phyloP scores from a whole-genome alignment of 257 asterid genomes.

The Scutellaria galericulata region DNA sequence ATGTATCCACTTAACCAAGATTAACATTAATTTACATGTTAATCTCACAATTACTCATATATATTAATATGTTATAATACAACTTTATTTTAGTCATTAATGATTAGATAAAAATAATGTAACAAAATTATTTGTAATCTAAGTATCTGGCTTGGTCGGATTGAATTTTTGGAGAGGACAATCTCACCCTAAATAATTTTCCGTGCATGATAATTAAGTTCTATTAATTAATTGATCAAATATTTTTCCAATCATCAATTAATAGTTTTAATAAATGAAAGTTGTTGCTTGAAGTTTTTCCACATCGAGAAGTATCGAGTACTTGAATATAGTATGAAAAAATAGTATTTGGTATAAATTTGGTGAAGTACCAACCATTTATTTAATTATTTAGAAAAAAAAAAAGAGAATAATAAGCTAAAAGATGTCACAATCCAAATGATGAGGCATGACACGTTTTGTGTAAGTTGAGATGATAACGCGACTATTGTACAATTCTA shows the following conservation, averaged over 20 bases:
- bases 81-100: no score
- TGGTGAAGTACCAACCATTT: constrained; percentile 35
- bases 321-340: constrained; percentile 11
- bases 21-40: no score
- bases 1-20: no score
- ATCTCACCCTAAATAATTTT: no score
- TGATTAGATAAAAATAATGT: no score
- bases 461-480: constrained; percentile 33
- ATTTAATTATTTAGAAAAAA: background rate
- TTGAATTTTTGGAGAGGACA: no score
- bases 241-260: background rate
- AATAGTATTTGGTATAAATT: constrained; percentile 32
- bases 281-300: constrained; percentile 30
- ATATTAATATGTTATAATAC: no score
- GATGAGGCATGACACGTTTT: constrained; percentile 40
- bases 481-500: constrained; percentile 22
- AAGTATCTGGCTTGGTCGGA: no score
- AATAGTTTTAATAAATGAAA: background rate
- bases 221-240: no score
- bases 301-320: constrained; percentile 16
- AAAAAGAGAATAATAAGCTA: constrained; percentile 24
- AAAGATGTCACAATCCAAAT: constrained; percentile 34
- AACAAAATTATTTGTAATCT: no score
- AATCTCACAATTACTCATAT: no score
- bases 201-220: no score